Base-by-base conservation (phyloP, 495 filamentous ascomycete species). In the Venustampulla echinocandica region DNA sequence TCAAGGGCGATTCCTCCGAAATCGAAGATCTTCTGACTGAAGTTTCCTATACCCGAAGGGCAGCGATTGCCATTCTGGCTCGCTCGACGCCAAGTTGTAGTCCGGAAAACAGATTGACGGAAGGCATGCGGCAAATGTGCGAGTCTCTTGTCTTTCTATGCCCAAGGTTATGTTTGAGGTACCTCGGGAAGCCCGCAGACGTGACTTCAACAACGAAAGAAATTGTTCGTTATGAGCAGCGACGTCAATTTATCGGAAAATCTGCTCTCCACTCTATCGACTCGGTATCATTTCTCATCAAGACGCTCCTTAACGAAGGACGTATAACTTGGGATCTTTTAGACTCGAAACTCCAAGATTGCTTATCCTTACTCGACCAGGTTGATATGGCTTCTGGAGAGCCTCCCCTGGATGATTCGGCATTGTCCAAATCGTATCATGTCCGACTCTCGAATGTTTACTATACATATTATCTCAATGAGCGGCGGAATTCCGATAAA, bases 381-480 rank as follows among this genome's bases (percentile, higher is more conserved):
- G 64, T 79, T 24, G 66, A 68, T 5, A 58, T 66, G 40, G 38
- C 47, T 39, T 40, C 55, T 18, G 17, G 43, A 11, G 44, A 42
- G 20, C 27, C 49, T 10, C 59, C 69, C 14, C 50, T 50, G 21
- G 59, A 57, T 10, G 46, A 47, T 5, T 62, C 62, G n/a, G 48
- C 62, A 3, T 56, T 61, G 9, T 44, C 46, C 30, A 19, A 55
- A 14, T 67, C 64, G 14, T 71, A 73, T 62, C 60, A 76, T 40
- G 69, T 79, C 20, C 74, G 81, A 58, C 69, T 94, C 22, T 92
- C 87, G 0, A 87, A 90, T 59, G 66, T 87, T 13, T 90, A 87
- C 58, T 92, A 84, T 69, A 69, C 79, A 17, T 74, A 81, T 18
- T 73, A 67, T 52, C 52, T 66, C 5, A 45, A 50, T 10, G 57